Percentiles rank a stretch among this genome's conserved stretches.
phyloP scores from a whole-genome alignment of 495 filamentous ascomycete species.

The Neurospora terricola region DNA sequence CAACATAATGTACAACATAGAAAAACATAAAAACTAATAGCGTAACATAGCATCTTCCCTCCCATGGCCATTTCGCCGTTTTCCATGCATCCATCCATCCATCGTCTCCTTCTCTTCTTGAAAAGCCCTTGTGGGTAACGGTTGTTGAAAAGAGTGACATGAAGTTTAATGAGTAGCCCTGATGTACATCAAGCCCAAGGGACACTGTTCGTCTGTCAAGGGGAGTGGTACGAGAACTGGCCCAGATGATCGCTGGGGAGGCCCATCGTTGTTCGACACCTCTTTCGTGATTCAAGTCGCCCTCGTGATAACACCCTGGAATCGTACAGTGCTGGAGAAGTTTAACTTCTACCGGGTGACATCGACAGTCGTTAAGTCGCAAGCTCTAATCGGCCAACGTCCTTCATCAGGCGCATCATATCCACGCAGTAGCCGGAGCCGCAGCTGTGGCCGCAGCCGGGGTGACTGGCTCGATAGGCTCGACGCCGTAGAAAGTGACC shows the following conservation, averaged over 20 bases:
- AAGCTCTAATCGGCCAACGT: neutral
- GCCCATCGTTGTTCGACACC: neutral
- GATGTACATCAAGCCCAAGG: neutral
- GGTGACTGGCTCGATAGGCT: conserved; percentile 3
- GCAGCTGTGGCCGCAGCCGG: conserved; percentile 2
- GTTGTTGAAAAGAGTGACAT: neutral
- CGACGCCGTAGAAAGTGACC: conserved; percentile 24
- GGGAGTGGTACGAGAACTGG: neutral
- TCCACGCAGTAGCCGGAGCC: conserved; percentile 13
- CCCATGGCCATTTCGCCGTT: neutral
- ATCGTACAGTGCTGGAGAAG: neutral
- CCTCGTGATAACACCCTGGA: neutral
- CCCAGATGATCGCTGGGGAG: neutral
- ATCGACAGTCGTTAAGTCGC: neutral
- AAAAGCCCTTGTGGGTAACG: neutral
- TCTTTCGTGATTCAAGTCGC: neutral
- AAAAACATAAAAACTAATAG: neutral
- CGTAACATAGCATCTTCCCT: neutral
- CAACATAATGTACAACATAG: neutral
- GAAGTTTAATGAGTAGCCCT: neutral
- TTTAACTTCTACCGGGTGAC: neutral
- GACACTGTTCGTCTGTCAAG: neutral
- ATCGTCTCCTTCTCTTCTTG: neutral
- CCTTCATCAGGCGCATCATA: neutral
- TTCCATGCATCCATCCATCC: neutral